Conservation (phyloP, 2,329 filamentous ascomycete genomes). For the Juglanconis oblonga region DNA sequence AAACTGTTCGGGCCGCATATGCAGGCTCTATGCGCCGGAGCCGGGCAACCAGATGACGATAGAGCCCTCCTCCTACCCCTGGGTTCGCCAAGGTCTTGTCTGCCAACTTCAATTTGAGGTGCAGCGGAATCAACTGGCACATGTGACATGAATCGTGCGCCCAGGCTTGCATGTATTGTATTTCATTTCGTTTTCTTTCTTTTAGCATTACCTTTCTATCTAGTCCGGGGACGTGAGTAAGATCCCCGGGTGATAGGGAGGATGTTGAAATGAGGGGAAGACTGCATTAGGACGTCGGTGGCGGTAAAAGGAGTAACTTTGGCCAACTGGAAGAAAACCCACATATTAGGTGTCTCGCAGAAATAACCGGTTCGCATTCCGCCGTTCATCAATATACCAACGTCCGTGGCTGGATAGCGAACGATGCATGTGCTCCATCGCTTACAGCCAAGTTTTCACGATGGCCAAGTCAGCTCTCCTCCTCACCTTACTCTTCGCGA, state of each 20-base stretch:
- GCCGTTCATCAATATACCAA: not conserved
- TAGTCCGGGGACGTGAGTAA: not conserved
- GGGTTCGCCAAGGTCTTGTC: not conserved
- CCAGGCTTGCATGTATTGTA: not conserved
- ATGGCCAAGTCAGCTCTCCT: constrained; percentile 14
- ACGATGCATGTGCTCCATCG: not conserved
- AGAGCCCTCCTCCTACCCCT: not conserved
- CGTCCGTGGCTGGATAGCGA: not conserved
- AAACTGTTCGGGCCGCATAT: not conserved
- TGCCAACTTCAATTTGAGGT: not conserved
- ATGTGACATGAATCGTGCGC: not conserved
- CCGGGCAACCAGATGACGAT: not conserved
- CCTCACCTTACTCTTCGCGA: constrained; percentile 19
- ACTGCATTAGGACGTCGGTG: not conserved
- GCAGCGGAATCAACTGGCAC: not conserved
- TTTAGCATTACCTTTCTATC: not conserved
- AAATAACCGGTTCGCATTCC: not conserved
- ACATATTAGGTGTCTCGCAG: not conserved
- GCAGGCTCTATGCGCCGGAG: not conserved
- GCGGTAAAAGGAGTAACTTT: not conserved
- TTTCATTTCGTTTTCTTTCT: not conserved
- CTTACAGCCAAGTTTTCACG: not conserved
- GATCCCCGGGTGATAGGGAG: not conserved
- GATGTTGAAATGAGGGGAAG: not conserved
- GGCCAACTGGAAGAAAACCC: not conserved